These are phyloP conservation scores for Erodium texanum DNA, from an alignment of 441 rosid genomes.

Conservation along the genomic window DNA sequence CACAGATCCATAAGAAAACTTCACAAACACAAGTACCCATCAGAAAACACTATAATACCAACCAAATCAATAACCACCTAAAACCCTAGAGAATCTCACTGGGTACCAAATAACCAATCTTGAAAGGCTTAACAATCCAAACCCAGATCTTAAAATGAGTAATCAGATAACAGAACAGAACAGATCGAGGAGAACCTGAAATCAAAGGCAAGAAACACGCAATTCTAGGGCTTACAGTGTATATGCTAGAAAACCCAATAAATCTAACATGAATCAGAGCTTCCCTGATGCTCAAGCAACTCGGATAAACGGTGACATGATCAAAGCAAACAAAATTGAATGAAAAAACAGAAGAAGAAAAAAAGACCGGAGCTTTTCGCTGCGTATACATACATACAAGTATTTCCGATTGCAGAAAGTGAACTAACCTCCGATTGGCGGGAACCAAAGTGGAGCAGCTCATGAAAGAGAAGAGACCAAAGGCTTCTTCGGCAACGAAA, in stretches of 20 bases:
- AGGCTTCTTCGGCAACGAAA: slow-evolving; percentile 4
- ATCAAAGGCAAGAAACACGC: background rate
- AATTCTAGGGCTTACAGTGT: background rate
- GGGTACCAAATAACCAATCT: slow-evolving; percentile 17
- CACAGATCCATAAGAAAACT: background rate
- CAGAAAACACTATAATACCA: background rate
- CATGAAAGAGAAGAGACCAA: background rate
- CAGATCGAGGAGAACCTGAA: background rate
- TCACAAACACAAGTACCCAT: background rate
- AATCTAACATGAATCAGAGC: background rate
- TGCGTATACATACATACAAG: background rate
- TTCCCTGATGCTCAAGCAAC: slow-evolving; percentile 1
- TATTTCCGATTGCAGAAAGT: background rate
- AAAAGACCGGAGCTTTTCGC: background rate
- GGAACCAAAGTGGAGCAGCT: background rate
- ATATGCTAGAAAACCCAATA: background rate
- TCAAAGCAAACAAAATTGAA: background rate
- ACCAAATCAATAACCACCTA: background rate
- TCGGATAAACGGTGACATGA: slow-evolving; percentile 1
- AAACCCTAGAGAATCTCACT: slow-evolving; percentile 12
- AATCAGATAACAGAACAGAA: slow-evolving; percentile 21
- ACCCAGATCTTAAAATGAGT: slow-evolving; percentile 45
- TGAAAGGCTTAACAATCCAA: slow-evolving; percentile 21
- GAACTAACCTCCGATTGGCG: slow-evolving; percentile 3
- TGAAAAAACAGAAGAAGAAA: too few species aligned